Evolutionary conservation across 495 filamentous ascomycete genomes (phyloP), one percentile per base, ranked within the genome.

Genomic region (Paragyromitra xinjiangensis): DNA sequence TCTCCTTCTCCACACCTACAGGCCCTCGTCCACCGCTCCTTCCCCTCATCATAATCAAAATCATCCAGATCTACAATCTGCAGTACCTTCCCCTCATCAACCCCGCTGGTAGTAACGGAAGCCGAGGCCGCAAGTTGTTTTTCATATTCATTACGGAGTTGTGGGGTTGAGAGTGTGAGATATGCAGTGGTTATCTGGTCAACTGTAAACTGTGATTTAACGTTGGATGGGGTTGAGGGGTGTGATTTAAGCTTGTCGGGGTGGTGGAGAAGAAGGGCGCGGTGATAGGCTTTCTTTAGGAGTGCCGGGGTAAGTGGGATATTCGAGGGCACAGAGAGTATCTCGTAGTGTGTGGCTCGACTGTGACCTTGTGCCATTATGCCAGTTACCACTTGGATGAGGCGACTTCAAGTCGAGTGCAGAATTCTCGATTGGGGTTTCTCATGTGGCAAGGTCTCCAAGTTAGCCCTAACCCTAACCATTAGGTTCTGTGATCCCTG

Each of bases 51-150:
- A 73, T 84, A 90, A 0, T 77, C 83, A 39, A 97, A 83, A 77
- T 94, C 93, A 81, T 95, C 94, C 26, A 97, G 84, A 85, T 97
- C 94, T n/a, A 95, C 87, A 1, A 88, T 88, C 82, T 96, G 93
- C 40, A 94, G 83, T 1, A 92, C 93, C 0, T 67, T 82, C 58
- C 80, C 75, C 11, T 53, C 67, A 90, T 90, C 0, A 83, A 82
- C 42, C 80, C 71, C 39, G 6, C 26, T 24, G 22, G 14, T 29
- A 75, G 61, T 48, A 39, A 19, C 22, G 14, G 55, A 34, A 53
- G 11, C 59, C 16, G 61, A 51, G 14, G 3, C 59, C 5, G 12
- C 37, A 44, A 80, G 71, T 14, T 63, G 53, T 16, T 55, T 87
- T 82, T 96, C 91, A 83, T 97, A 95, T 72, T 91, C 88, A 0